Evolutionary conservation across 495 filamentous ascomycete genomes (phyloP).

Genomic region (Penicillium cinerascens): DNA sequence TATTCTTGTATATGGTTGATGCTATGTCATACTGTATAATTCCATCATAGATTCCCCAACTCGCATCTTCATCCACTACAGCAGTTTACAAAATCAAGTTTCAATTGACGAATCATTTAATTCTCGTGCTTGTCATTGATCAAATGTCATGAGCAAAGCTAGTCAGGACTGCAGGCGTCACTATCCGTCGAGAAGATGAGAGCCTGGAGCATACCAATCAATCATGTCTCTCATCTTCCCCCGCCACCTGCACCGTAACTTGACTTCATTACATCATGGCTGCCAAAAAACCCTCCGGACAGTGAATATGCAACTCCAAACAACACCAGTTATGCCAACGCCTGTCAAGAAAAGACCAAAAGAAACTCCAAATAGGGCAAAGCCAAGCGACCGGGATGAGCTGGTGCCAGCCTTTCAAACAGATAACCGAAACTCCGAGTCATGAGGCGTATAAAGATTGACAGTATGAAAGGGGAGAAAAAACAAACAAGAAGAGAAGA

Average conservation of each 20-base stretch:
- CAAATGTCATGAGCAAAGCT: conserved; percentile 23
- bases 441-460: conserved; percentile 18
- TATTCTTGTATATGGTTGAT: conserved; percentile 5
- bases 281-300: conserved; percentile 26
- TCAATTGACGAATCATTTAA: conserved; percentile 18
- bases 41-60: background rate
- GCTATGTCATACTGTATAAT: conserved; percentile 7
- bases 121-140: conserved; percentile 30
- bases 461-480: conserved; percentile 4
- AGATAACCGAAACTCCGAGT: conserved; percentile 30
- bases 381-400: conserved; percentile 1
- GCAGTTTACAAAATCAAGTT: background rate
- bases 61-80: background rate
- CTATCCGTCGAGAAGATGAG: conserved; percentile 12
- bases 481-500: conserved; percentile 22
- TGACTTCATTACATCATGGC: conserved; percentile 42
- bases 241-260: conserved; percentile 21
- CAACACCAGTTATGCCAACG: conserved; percentile 38
- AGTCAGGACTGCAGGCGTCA: conserved; percentile 17
- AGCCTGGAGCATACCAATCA: background rate
- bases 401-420: conserved; percentile 7
- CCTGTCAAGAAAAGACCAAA: conserved; percentile 20
- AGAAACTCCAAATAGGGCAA: conserved; percentile 21
- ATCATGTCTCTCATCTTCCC: background rate
- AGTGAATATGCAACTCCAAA: conserved; percentile 29